Base-by-base conservation (phyloP, 2,329 filamentous ascomycete species). In the Penicillium sp. region DNA sequence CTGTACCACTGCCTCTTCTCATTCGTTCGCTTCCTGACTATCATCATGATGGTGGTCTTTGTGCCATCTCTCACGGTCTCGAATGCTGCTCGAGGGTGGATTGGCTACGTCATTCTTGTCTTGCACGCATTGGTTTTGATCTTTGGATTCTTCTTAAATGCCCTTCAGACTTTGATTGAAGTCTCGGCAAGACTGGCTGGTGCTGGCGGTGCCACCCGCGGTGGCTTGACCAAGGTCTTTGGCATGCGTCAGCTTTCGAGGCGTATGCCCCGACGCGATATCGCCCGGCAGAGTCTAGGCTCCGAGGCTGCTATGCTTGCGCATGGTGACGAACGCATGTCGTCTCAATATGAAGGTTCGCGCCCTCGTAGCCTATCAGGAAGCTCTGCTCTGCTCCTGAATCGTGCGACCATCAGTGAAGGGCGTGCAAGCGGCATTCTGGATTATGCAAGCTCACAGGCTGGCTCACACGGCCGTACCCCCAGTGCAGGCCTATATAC, bases 91-190 rank as follows among this genome's bases (percentile, higher is more conserved):
- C 94, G 90, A 62, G 89, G 90, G 4, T 98, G 93, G 93, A 86
- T 97, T 51, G 93, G 90, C 25, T 98, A 98, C 62, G 81, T 84
- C 17, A 94, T 97, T 41, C 73, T 98, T 33, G 66, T 94, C 18
- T 78, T 96, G 23, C 93, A 98, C 60, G 90, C 80, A 3, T 77
- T 84, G 46, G 87, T 95, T 0, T 70, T 98, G 15, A 76, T 95
- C 3, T 87, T 97, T 55, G 91, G 88, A 2, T 98, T 97, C 70
- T 87, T 96, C 63, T 73, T 98, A 38, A 95, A 95, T 60, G 86
- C 93, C 1, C 63, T 95, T 5, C 89, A 95, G 62, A 96, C 91
- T 0, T 76, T 95, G 28, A 78, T 96, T 27, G 93, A 98, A 65
- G 88, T 98, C 7, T 73, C 83, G 34, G 89, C 90, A 17, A 80